Evolutionary conservation across 208 protist species (phyloP).

Genomic region (Borovskyia barvae): DNA sequence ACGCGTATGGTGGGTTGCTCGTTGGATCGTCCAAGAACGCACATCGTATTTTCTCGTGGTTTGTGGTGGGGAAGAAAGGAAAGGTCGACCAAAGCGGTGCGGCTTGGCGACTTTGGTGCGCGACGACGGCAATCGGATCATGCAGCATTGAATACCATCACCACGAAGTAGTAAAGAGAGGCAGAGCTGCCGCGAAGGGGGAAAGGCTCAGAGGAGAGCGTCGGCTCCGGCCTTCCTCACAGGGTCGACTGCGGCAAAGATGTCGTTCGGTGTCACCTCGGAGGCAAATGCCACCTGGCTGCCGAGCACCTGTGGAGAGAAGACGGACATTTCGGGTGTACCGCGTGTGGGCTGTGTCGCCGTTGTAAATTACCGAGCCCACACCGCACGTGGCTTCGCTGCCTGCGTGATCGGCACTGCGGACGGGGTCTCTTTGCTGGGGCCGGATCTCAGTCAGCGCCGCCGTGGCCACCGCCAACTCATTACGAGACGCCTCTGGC

Average conservation of each 20-base stretch:
- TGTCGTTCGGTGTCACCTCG: too few relatives aligned
- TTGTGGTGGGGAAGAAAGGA: too few relatives aligned
- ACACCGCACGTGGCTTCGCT: constrained; percentile 29
- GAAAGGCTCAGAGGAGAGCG: too few relatives aligned
- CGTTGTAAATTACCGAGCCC: constrained; percentile 33
- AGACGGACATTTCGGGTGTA: constrained; percentile 60
- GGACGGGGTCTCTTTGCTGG: constrained; percentile 56
- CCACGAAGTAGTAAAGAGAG: not conserved
- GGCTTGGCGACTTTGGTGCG: too few relatives aligned
- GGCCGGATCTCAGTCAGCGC: constrained; percentile 48
- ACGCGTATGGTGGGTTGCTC: too few relatives aligned
- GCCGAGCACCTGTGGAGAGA: constrained; percentile 66
- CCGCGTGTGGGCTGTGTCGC: constrained; percentile 66
- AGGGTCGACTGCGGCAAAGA: too few relatives aligned
- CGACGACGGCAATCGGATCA: too few relatives aligned
- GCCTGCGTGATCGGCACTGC: constrained; percentile 47
- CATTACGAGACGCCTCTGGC: constrained; percentile 48
- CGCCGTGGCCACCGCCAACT: constrained; percentile 28
- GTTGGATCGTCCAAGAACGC: too few relatives aligned
- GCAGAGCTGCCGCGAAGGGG: not conserved
- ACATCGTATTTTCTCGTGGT: too few relatives aligned
- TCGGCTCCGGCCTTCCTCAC: not conserved
- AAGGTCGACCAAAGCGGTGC: too few relatives aligned
- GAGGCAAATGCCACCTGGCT: too few relatives aligned
- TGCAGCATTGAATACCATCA: too few relatives aligned